Percentiles rank a stretch among this genome's conserved stretches.
These are phyloP conservation scores for Keithomyces neogunnii DNA, from an alignment of 2,329 filamentous ascomycete species.

Conservation along the genomic window DNA sequence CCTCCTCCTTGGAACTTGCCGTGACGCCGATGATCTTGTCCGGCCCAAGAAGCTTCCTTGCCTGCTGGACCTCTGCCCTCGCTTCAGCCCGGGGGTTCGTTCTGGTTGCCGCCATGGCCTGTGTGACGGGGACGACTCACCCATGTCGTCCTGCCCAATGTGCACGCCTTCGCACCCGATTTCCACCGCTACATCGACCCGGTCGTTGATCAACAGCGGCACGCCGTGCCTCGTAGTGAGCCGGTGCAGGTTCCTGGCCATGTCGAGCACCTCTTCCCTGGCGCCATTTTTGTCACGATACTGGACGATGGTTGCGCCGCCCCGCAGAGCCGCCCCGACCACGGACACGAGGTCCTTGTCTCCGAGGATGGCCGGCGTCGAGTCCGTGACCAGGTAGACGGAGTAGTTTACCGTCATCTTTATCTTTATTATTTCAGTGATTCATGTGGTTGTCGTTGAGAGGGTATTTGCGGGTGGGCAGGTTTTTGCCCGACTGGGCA, in stretches of 20 bases:
- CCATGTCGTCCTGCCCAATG: constrained; percentile 89
- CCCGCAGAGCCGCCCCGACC: constrained; percentile 66
- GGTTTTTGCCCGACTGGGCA: background rate
- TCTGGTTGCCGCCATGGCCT: background rate
- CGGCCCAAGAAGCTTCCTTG: constrained; percentile 63
- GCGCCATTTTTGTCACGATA: constrained; percentile 82
- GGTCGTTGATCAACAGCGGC: constrained; percentile 87
- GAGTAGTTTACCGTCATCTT: constrained; percentile 55
- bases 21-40: constrained; percentile 83
- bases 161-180: constrained; percentile 87
- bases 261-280: constrained; percentile 62
- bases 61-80: constrained; percentile 23
- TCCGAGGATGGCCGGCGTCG: constrained; percentile 75
- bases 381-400: constrained; percentile 88
- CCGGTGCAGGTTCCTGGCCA: constrained; percentile 60
- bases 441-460: background rate
- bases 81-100: background rate
- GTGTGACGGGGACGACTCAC: constrained; percentile 32
- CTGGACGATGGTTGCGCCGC: constrained; percentile 81
- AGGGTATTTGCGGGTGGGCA: background rate
- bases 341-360: constrained; percentile 60
- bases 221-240: constrained; percentile 60
- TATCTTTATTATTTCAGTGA: background rate
- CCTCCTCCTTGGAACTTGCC: constrained; percentile 67
- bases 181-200: constrained; percentile 79